phyloP scores from a whole-genome alignment of 1,284 basidiomycete genomes.

The Mrakiaceae sp. region DNA sequence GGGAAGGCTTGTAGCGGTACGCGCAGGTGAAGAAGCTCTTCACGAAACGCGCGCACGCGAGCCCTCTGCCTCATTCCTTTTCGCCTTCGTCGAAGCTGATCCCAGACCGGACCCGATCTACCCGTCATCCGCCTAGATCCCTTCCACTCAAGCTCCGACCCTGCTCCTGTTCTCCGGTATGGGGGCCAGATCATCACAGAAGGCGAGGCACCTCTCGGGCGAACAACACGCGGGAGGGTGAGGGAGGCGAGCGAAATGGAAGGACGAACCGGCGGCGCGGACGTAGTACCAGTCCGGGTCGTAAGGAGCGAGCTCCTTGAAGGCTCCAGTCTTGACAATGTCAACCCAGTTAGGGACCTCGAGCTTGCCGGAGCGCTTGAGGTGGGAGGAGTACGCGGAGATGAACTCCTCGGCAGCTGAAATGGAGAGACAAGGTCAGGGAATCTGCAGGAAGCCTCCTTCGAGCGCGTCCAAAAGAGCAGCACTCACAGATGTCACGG shows the following conservation, averaged over 20 bases:
- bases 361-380: constrained; percentile 93
- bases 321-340: constrained; percentile 95
- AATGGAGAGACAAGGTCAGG: background rate
- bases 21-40: too few relatives aligned
- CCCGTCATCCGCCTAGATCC: background rate
- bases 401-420: constrained; percentile 71
- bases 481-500: constrained; percentile 66
- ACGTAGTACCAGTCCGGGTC: constrained; percentile 99
- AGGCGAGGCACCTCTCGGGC: too few relatives aligned
- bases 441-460: background rate
- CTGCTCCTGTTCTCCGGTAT: background rate
- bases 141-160: constrained; percentile 10
- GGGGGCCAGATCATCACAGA: too few relatives aligned
- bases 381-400: constrained; percentile 78
- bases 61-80: too few relatives aligned
- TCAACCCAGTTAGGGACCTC: constrained; percentile 99
- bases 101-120: too few relatives aligned
- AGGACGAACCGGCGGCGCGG: constrained; percentile 64
- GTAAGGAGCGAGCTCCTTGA: constrained; percentile 97
- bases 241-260: background rate
- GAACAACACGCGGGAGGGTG: background rate
- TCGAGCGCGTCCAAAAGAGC: background rate
- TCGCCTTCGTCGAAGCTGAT: too few relatives aligned
- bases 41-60: too few relatives aligned
- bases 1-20: background rate